Percentiles rank a stretch among this genome's conserved stretches.
These are phyloP conservation scores for Rhizophagus clarus DNA, from an alignment of 192 early-diverging fungal species.

Conservation along the genomic window DNA sequence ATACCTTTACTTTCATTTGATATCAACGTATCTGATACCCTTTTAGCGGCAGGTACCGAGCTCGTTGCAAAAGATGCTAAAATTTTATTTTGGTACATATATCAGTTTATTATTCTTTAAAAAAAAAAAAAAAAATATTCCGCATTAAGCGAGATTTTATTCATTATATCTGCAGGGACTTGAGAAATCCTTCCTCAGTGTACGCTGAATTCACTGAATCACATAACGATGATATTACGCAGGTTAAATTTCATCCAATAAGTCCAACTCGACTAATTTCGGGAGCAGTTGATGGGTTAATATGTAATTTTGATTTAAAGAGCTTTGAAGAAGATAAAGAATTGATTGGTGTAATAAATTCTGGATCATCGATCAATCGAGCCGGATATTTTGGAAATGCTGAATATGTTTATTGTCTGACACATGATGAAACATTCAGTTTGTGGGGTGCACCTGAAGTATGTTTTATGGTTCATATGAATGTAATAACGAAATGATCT, in stretches of 20 bases:
- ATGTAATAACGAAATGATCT: not conserved
- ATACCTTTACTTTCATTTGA: conserved; percentile 55
- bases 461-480: not conserved
- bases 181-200: conserved; percentile 36
- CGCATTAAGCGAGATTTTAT: too few relatives aligned
- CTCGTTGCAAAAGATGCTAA: conserved; percentile 47
- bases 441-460: conserved; percentile 69
- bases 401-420: conserved; percentile 89
- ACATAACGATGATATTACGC: conserved; percentile 77
- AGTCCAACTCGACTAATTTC: conserved; percentile 59
- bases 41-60: conserved; percentile 60
- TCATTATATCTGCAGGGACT: conserved; percentile 22
- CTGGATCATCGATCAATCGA: conserved; percentile 76
- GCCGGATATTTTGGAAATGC: conserved; percentile 87
- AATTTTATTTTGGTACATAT: conserved; percentile 50
- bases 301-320: conserved; percentile 74
- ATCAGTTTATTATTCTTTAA: too few relatives aligned
- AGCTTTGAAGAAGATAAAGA: conserved; percentile 89
- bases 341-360: conserved; percentile 80
- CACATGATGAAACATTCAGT: conserved; percentile 90
- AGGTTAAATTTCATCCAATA: conserved; percentile 68
- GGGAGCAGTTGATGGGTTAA: conserved; percentile 72
- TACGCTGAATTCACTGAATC: conserved; percentile 59
- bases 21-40: conserved; percentile 49
- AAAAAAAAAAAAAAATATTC: too few relatives aligned